phyloP scores from a whole-genome alignment of 2,329 filamentous ascomycete genomes.

The Pestalotiopsis sp. region DNA sequence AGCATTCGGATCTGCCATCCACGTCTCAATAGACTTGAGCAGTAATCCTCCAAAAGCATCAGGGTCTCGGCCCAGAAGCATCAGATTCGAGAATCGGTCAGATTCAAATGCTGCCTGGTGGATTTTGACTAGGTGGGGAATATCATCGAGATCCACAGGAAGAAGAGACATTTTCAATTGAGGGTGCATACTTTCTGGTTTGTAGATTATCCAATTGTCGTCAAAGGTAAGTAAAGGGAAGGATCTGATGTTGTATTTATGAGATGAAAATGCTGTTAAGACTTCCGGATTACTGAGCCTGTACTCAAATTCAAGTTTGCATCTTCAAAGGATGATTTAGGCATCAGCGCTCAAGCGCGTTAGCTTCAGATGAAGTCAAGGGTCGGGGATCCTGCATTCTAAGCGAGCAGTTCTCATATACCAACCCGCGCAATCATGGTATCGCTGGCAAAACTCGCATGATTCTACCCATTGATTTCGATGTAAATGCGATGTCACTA shows the following conservation, averaged over 20 bases:
- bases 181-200: neutral
- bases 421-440: no score
- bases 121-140: neutral
- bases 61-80: neutral
- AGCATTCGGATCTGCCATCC: conserved; percentile 3
- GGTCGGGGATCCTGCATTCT: no score
- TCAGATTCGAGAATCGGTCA: conserved; percentile 11
- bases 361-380: no score
- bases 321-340: no score
- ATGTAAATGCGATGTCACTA: neutral
- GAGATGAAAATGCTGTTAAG: neutral
- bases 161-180: neutral
- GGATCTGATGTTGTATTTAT: no score
- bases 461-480: neutral
- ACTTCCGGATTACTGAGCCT: no score
- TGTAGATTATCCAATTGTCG: neutral
- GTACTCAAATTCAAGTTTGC: no score
- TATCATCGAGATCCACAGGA: neutral
- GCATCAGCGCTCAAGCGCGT: neutral
- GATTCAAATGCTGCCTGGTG: conserved; percentile 7
- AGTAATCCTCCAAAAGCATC: neutral
- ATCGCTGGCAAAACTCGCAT: neutral
- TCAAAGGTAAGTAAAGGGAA: neutral
- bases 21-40: conserved; percentile 2
- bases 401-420: no score